Percentiles rank a stretch among this genome's conserved stretches.
Conservation (phyloP, 2,329 filamentous ascomycete species). For the Aspergillus bombycis region DNA sequence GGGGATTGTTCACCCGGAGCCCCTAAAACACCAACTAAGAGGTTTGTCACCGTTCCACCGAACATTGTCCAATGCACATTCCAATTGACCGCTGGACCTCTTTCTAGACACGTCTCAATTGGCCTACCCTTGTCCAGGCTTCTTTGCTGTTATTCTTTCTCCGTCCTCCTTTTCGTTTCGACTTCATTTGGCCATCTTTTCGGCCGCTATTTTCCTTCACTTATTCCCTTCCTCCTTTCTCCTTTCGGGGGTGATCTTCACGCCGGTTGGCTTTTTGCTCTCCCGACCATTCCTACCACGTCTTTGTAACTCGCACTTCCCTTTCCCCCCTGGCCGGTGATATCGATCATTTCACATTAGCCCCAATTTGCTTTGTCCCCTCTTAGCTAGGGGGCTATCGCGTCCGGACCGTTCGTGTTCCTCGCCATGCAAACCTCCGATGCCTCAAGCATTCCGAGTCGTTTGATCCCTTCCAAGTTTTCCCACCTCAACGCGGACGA, state of each 20-base stretch:
- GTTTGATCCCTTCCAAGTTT: slow-evolving; percentile 74
- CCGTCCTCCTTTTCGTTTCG: slow-evolving; percentile 16
- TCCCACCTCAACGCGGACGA: slow-evolving; percentile 71
- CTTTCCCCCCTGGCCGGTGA: slow-evolving; percentile 21
- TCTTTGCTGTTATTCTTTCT: slow-evolving; percentile 26
- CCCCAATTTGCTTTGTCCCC: slow-evolving; percentile 65
- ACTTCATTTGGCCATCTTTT: slow-evolving; percentile 21
- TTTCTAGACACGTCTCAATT: slow-evolving; percentile 36
- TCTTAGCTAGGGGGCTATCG: slow-evolving; percentile 78
- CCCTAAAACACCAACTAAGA: slow-evolving; percentile 19
- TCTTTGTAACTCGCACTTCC: slow-evolving; percentile 33
- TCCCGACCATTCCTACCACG: slow-evolving; percentile 28
- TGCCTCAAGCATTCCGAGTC: slow-evolving; percentile 66
- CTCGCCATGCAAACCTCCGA: slow-evolving; percentile 87
- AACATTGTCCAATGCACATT: slow-evolving; percentile 35
- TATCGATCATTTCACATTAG: slow-evolving; percentile 16
- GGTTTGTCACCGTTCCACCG: slow-evolving; percentile 27
- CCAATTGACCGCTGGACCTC: slow-evolving; percentile 31
- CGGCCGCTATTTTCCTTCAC: background rate
- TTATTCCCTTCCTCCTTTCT: slow-evolving; percentile 16
- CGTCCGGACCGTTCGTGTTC: slow-evolving; percentile 55
- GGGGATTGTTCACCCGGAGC: slow-evolving; percentile 11
- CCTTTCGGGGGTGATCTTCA: slow-evolving; percentile 23
- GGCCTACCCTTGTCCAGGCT: slow-evolving; percentile 14
- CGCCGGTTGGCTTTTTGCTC: slow-evolving; percentile 19